Evolutionary conservation across 2,329 filamentous ascomycete genomes (phyloP).

Genomic region (Cordyceps tenuipes): DNA sequence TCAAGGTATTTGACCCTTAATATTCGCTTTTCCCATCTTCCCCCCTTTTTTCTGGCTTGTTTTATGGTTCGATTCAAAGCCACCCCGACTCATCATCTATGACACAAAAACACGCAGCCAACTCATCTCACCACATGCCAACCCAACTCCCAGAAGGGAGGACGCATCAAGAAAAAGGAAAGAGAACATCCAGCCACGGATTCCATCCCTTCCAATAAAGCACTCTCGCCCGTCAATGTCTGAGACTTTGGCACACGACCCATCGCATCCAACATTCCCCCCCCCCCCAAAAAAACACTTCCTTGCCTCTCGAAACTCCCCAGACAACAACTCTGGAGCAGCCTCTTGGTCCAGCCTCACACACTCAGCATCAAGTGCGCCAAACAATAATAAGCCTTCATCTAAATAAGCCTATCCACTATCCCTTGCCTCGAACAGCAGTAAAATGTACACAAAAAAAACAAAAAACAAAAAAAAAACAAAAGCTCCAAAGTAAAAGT

Average conservation of each 20-base stretch:
- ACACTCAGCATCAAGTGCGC: neutral
- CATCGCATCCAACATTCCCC: too few species aligned
- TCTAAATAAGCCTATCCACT: slow-evolving; percentile 4
- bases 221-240: neutral
- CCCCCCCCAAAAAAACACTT: too few species aligned
- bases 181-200: neutral
- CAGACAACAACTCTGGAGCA: too few species aligned
- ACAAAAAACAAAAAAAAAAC: too few species aligned
- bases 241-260: neutral
- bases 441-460: slow-evolving; percentile 9
- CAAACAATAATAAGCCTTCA: neutral
- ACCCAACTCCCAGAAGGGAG: neutral
- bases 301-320: too few species aligned
- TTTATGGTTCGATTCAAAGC: neutral
- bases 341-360: too few species aligned
- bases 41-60: neutral
- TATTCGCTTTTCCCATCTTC: neutral
- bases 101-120: neutral
- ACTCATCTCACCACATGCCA: neutral
- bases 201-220: too few species aligned
- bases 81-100: neutral
- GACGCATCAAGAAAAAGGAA: neutral
- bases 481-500: neutral
- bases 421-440: neutral
- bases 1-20: too few species aligned